Conservation (phyloP, 768 basidiomycete genomes). For the Pluteus cervinus region DNA sequence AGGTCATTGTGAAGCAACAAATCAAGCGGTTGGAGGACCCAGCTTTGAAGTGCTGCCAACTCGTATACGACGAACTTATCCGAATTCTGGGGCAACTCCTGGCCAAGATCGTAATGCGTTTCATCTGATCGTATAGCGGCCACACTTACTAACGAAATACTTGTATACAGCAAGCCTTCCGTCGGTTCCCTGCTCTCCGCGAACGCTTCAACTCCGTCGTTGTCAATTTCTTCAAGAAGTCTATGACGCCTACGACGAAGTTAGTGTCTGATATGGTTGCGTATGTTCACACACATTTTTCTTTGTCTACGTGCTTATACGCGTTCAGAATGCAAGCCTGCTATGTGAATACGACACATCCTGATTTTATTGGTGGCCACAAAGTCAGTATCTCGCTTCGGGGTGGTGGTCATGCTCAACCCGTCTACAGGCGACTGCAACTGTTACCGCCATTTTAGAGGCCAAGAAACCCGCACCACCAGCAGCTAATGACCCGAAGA, state of each 20-base stretch:
- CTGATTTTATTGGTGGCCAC: constrained; percentile 96
- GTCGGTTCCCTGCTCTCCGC: constrained; percentile 92
- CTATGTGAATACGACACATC: constrained; percentile 98
- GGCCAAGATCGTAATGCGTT: constrained; percentile 71
- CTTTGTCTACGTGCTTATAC: constrained; percentile 3
- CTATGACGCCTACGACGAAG: constrained; percentile 94
- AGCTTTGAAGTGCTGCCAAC: constrained; percentile 84
- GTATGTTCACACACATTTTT: constrained; percentile 38
- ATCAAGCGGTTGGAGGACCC: constrained; percentile 97
- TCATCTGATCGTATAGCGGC: too few relatives aligned
- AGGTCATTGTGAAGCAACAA: constrained; percentile 98
- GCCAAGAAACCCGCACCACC: constrained; percentile 67
- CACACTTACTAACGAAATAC: too few relatives aligned
- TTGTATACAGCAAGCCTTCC: constrained; percentile 77
- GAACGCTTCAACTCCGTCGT: constrained; percentile 96
- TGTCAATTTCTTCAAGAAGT: constrained; percentile 91
- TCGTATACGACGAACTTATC: constrained; percentile 97
- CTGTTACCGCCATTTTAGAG: constrained; percentile 78
- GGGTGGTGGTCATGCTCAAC: not conserved
- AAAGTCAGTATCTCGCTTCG: constrained; percentile 50
- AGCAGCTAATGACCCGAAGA: constrained; percentile 60
- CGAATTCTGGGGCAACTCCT: constrained; percentile 91
- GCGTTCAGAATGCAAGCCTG: constrained; percentile 87
- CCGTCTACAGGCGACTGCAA: constrained; percentile 71
- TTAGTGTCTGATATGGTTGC: constrained; percentile 89